Base-by-base conservation (phyloP, 2,329 filamentous ascomycete species). In the Pseudogymnoascus sp. region DNA sequence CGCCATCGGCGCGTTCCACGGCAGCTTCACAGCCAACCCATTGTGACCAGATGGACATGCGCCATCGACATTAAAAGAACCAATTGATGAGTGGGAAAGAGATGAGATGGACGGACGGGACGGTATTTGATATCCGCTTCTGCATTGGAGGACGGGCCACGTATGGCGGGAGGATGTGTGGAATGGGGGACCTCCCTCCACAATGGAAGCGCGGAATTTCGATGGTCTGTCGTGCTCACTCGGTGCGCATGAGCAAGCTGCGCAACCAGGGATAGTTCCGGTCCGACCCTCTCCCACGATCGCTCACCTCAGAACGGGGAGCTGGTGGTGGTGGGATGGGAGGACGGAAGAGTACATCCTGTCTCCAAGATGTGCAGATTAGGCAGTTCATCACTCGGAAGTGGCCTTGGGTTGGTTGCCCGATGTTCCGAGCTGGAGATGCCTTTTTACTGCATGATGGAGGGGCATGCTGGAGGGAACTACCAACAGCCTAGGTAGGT, bases 141-240 rank as follows among this genome's bases (percentile, higher is more conserved):
- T 18, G n/a, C 50, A 56, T 34, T 34, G 50, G 25, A 56, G n/a
- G 50, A 56, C 7, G 25, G 12, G 50, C 50, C 50, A 56, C 50
- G 50, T 34, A 56, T 56, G 28, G 50, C 50, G 50, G 50, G n/a
- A 56, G 8, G n/a, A 56, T 34, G 25, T 34, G 28, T 53, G 25
- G 25, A 56, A 56, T 56, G n/a, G 25, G 21, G 44, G 50, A 34
- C 50, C 34, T 31, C 28, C 28, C 50, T 56, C 50, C 50, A 56
- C n/a, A 56, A 56, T 56, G n/a, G 50, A 56, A 56, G 50, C 28
- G 50, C 50, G 28, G 50, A 34, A 56, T 31, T 56, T 56, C n/a
- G 50, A 56, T 34, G 25, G 50, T 18, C 50, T 56, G 50, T 34
- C 50, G 50, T 56, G 50, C 25, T 56, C 50, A 4, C n/a, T 31